Percentiles rank a stretch among this genome's conserved stretches.
Conservation (phyloP, 345 rosid genomes). For the Psidium guajava region DNA sequence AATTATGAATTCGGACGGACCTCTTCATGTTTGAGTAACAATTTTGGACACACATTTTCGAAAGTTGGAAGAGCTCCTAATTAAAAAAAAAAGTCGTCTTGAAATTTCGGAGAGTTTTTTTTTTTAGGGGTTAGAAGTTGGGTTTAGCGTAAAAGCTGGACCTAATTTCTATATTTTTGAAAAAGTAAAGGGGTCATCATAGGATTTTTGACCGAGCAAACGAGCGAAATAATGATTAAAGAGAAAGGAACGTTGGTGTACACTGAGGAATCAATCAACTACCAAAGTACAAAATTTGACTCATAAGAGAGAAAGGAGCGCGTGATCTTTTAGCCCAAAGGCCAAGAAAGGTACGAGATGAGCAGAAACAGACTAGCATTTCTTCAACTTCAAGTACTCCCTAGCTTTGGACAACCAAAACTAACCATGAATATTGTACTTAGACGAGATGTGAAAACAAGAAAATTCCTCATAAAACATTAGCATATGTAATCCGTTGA, state of each 20-base stretch:
- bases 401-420: not conserved
- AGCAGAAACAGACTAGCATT: not conserved
- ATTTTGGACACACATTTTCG: too few relatives aligned
- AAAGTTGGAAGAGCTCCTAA: too few relatives aligned
- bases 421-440: not conserved
- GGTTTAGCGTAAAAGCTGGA: not conserved
- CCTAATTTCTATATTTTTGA: too few relatives aligned
- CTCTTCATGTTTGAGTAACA: too few relatives aligned
- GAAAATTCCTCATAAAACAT: too few relatives aligned
- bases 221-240: not conserved
- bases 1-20: too few relatives aligned
- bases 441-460: not conserved
- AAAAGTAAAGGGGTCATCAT: not conserved
- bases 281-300: not conserved
- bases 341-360: slow-evolving; percentile 13
- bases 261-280: not conserved
- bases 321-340: slow-evolving; percentile 56
- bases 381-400: not conserved
- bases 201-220: not conserved
- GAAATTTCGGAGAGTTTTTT: not conserved
- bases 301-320: not conserved
- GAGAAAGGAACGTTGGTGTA: not conserved
- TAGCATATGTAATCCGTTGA: not conserved
- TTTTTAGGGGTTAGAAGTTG: not conserved
- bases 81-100: not conserved